Percentiles rank a stretch among this genome's conserved stretches.
Evolutionary conservation across 352 stramenopile species (phyloP).

Genomic region (Phytopythium aichiense): DNA sequence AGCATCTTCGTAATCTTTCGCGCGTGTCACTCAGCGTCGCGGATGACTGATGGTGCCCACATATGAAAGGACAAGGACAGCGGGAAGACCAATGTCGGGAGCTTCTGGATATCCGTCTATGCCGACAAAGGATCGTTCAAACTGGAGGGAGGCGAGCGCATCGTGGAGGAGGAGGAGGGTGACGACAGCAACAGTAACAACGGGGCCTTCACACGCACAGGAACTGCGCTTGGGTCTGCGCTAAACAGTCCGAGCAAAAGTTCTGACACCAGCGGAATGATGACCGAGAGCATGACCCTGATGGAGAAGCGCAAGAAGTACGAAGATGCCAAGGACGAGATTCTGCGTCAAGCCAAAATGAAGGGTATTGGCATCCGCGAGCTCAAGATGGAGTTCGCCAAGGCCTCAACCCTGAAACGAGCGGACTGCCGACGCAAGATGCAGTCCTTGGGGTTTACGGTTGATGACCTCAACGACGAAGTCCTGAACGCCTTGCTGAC

Average conservation of each 20-base stretch:
- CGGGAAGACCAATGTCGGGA: slow-evolving; percentile 73
- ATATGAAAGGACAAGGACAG: slow-evolving; percentile 60
- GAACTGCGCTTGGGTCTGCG: slow-evolving; percentile 10
- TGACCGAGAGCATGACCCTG: slow-evolving; percentile 22
- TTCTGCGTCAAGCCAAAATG: slow-evolving; percentile 50
- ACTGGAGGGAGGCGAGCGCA: slow-evolving; percentile 68
- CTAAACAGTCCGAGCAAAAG: slow-evolving; percentile 29
- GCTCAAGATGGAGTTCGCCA: slow-evolving; percentile 64
- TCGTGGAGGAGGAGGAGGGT: slow-evolving; percentile 78
- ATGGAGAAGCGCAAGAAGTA: slow-evolving; percentile 54
- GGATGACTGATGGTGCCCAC: neutral
- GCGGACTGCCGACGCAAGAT: slow-evolving; percentile 57
- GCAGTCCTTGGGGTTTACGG: slow-evolving; percentile 60
- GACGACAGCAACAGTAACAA: slow-evolving; percentile 23
- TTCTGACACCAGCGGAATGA: slow-evolving; percentile 19
- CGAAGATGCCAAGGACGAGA: slow-evolving; percentile 70
- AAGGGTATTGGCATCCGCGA: slow-evolving; percentile 69
- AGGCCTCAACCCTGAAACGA: slow-evolving; percentile 40
- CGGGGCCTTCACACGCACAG: neutral
- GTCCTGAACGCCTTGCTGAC: slow-evolving; percentile 63
- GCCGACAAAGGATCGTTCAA: slow-evolving; percentile 61
- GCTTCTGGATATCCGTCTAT: slow-evolving; percentile 83
- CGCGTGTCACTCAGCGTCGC: no score
- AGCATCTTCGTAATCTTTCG: neutral
- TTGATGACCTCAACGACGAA: slow-evolving; percentile 65